Evolutionary conservation across 1,284 basidiomycete genomes (phyloP).

Genomic region (Golubevia pallescens): DNA sequence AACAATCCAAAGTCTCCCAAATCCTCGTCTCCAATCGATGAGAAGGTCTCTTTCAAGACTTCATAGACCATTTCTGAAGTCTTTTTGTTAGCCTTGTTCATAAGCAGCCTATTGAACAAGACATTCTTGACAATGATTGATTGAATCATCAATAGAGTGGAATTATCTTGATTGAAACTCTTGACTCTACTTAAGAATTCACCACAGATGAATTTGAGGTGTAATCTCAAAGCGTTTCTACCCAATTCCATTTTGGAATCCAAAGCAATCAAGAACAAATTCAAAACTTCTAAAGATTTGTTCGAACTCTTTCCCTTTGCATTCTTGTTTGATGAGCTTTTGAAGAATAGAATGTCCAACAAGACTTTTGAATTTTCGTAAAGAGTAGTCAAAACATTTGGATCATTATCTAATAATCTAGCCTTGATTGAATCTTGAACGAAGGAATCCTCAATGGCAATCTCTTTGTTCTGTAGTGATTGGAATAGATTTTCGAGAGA

Average conservation of each 20-base stretch:
- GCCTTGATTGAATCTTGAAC: slow-evolving; percentile 41
- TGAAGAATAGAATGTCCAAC: neutral
- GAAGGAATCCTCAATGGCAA: slow-evolving; percentile 30
- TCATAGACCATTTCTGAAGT: slow-evolving; percentile 8
- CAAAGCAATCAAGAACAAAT: slow-evolving; percentile 3
- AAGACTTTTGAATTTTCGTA: slow-evolving; percentile 14
- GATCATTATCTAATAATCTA: slow-evolving; percentile 28
- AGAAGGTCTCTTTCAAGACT: neutral
- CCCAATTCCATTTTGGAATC: neutral
- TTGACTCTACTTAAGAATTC: slow-evolving; percentile 14
- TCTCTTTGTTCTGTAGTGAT: slow-evolving; percentile 19
- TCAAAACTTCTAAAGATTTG: too few species aligned
- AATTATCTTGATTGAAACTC: slow-evolving; percentile 5
- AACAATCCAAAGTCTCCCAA: too few species aligned
- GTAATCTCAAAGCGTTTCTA: slow-evolving; percentile 17
- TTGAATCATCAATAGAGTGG: neutral
- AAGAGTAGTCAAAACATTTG: slow-evolving; percentile 29
- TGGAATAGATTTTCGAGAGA: slow-evolving; percentile 34
- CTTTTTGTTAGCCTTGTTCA: slow-evolving; percentile 17
- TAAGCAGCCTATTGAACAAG: slow-evolving; percentile 4
- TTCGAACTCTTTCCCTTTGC: neutral
- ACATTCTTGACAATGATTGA: slow-evolving; percentile 1
- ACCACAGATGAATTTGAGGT: slow-evolving; percentile 18
- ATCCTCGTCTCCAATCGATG: neutral
- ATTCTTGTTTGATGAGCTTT: too few species aligned